A percentile compares a stretch with the other conserved stretches of the same genome.
Conservation (phyloP, 2,329 filamentous ascomycete species). For the Arthroderma sp. region DNA sequence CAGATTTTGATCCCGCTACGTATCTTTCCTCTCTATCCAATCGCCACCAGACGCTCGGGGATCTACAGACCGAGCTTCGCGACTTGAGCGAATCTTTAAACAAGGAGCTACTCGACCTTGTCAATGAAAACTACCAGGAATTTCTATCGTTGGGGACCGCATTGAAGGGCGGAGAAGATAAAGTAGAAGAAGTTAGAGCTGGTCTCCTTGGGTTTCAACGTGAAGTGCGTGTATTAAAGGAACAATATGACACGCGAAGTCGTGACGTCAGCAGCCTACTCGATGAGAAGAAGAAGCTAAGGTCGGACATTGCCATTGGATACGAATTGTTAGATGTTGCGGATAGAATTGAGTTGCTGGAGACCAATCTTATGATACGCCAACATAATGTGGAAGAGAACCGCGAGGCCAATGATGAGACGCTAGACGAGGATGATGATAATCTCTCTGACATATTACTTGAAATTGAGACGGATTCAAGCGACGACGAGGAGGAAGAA, state of each 20-base stretch:
- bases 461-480: slow-evolving; percentile 21
- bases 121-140: slow-evolving; percentile 88
- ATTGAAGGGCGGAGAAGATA: slow-evolving; percentile 76
- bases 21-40: slow-evolving; percentile 76
- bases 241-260: slow-evolving; percentile 50
- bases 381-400: slow-evolving; percentile 13
- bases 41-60: slow-evolving; percentile 90
- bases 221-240: slow-evolving; percentile 63
- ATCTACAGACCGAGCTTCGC: slow-evolving; percentile 74
- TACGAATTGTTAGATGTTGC: slow-evolving; percentile 34
- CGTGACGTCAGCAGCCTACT: slow-evolving; percentile 50
- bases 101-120: slow-evolving; percentile 79
- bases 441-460: slow-evolving; percentile 13
- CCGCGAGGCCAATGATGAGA: slow-evolving; percentile 12
- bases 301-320: slow-evolving; percentile 50
- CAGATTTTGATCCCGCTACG: slow-evolving; percentile 61
- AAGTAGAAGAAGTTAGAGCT: slow-evolving; percentile 78
- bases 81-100: slow-evolving; percentile 66
- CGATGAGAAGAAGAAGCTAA: slow-evolving; percentile 52
- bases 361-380: slow-evolving; percentile 55
- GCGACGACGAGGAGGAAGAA: slow-evolving; percentile 20
- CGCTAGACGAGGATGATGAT: slow-evolving; percentile 22
- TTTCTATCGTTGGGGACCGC: slow-evolving; percentile 75
- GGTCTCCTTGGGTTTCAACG: slow-evolving; percentile 74
- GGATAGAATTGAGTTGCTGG: slow-evolving; percentile 44